These are phyloP conservation scores for Chrysoporthe austroafricana DNA, from an alignment of 2,329 filamentous ascomycete genomes.

Conservation along the genomic window DNA sequence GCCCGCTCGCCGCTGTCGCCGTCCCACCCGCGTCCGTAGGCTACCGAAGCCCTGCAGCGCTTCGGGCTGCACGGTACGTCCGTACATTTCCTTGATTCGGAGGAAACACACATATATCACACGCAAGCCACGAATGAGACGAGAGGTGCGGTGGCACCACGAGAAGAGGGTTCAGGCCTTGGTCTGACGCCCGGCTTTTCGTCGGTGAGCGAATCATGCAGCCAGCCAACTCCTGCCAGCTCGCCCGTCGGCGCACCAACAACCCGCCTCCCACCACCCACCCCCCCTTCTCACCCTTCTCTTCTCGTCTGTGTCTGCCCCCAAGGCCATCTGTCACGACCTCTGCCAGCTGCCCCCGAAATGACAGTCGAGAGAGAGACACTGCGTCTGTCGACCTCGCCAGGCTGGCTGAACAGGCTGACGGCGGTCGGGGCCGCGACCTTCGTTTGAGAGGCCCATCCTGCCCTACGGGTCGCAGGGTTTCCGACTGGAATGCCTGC, in stretches of 20 bases:
- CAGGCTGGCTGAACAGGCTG: slow-evolving; percentile 4
- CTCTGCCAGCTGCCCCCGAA: background rate
- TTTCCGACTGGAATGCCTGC: background rate
- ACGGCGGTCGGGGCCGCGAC: background rate
- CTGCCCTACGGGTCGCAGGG: background rate
- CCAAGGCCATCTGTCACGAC: background rate
- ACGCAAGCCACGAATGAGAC: background rate
- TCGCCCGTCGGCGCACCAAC: background rate
- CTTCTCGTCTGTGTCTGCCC: background rate
- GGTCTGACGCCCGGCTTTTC: background rate
- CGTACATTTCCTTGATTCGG: background rate
- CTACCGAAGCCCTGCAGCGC: background rate
- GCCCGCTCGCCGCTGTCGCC: background rate
- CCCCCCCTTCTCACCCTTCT: background rate
- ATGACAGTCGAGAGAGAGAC: background rate
- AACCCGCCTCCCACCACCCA: background rate
- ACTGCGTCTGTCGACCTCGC: background rate
- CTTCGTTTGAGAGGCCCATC: background rate
- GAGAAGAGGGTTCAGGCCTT: background rate
- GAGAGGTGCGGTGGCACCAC: slow-evolving; percentile 1
- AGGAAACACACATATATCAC: background rate
- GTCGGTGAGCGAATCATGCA: slow-evolving; percentile 3
- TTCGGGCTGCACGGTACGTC: background rate
- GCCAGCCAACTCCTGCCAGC: background rate
- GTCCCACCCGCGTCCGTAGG: background rate